Evolutionary conservation across 495 filamentous ascomycete genomes (phyloP).

Genomic region (Aspergillus funiculosus): DNA sequence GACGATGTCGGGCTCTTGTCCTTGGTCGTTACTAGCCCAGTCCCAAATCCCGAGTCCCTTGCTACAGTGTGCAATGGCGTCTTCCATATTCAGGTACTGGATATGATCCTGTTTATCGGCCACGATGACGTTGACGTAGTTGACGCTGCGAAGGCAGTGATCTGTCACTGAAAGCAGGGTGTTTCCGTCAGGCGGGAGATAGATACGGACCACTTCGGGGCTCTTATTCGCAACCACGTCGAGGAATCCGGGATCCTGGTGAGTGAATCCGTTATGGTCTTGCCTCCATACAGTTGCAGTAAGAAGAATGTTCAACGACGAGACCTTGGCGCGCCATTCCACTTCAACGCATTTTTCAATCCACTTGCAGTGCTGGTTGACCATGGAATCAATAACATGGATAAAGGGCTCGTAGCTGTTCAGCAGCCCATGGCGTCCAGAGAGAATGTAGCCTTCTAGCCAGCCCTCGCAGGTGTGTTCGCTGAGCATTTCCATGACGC

Average conservation of each 20-base stretch:
- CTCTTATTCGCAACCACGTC: constrained; percentile 70
- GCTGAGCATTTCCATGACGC: constrained; percentile 73
- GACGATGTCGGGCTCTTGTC: constrained; percentile 59
- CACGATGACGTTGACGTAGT: constrained; percentile 73
- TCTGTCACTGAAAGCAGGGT: constrained; percentile 61
- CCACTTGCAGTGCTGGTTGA: constrained; percentile 78
- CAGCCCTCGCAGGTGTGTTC: constrained; percentile 73
- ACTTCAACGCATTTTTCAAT: constrained; percentile 69
- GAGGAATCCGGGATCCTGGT: constrained; percentile 72
- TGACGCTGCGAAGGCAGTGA: constrained; percentile 61
- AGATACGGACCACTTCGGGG: constrained; percentile 70
- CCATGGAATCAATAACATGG: constrained; percentile 74
- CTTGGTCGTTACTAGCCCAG: constrained; percentile 54
- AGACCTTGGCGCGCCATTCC: constrained; percentile 60
- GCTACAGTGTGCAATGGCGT: constrained; percentile 63
- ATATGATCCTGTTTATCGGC: constrained; percentile 72
- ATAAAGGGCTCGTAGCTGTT: constrained; percentile 77
- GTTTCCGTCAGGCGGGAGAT: constrained; percentile 70
- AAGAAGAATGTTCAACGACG: constrained; percentile 68
- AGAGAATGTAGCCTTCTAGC: constrained; percentile 69
- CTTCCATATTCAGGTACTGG: constrained; percentile 62
- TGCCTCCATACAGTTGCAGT: constrained; percentile 72
- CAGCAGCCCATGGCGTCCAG: constrained; percentile 62
- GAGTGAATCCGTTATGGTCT: constrained; percentile 75
- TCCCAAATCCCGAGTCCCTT: constrained; percentile 60